Percentiles rank a stretch among this genome's conserved stretches.
Evolutionary conservation across 345 rosid genomes (phyloP).

Genomic region (Eucalyptus tenuipes): DNA sequence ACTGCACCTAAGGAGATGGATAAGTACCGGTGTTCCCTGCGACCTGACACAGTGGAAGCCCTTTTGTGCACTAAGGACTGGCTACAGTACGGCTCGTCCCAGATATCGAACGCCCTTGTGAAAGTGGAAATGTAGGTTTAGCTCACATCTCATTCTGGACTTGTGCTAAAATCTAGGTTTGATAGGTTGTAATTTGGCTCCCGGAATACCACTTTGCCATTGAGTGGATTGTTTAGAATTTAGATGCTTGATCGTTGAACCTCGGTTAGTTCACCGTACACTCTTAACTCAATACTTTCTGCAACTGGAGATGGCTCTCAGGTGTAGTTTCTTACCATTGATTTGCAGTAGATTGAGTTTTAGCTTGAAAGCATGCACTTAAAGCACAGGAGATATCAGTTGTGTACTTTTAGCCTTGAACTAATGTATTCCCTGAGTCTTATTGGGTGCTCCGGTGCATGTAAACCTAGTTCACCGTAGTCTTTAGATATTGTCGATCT

Average conservation of each 20-base stretch:
- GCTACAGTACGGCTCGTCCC: conserved; percentile 37
- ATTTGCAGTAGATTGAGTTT: neutral
- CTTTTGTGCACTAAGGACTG: conserved; percentile 84
- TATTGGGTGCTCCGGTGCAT: neutral
- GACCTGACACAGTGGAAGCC: conserved; percentile 89
- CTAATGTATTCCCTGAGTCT: neutral
- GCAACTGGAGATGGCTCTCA: neutral
- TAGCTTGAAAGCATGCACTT: neutral
- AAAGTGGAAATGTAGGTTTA: conserved; percentile 52
- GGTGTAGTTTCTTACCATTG: neutral
- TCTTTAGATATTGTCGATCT: neutral
- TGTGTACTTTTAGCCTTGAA: neutral
- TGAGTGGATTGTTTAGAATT: neutral
- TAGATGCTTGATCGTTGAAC: neutral
- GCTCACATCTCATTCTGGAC: neutral
- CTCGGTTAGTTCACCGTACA: neutral
- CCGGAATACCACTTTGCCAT: neutral
- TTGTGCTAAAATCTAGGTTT: neutral
- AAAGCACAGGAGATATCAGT: neutral
- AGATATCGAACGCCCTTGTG: conserved; percentile 26
- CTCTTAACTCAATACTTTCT: neutral
- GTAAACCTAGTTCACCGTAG: neutral
- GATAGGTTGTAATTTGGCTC: conserved; percentile 2
- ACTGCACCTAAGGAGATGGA: conserved; percentile 46
- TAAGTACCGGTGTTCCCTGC: conserved; percentile 50